These are phyloP conservation scores for Leccinum disarticulatum DNA, from an alignment of 768 basidiomycete genomes.

Conservation along the genomic window DNA sequence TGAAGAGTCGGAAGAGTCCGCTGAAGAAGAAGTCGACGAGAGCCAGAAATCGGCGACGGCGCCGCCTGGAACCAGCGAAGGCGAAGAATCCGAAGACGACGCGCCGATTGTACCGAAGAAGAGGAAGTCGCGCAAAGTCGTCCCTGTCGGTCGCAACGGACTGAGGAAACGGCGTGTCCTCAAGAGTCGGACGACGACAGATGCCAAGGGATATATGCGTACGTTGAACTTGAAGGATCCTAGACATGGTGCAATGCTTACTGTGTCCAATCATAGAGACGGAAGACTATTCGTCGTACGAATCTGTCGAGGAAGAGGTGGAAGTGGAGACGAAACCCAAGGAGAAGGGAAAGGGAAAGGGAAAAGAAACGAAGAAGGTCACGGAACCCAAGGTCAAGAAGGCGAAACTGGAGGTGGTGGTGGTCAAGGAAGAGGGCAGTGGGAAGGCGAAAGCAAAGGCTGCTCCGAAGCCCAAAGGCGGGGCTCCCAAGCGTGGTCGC, in stretches of 20 bases:
- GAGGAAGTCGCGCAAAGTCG: conserved; percentile 51
- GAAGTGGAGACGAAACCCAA: conserved; percentile 28
- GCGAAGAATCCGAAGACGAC: conserved; percentile 27
- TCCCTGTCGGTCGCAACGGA: conserved; percentile 79
- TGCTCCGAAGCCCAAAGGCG: conserved; percentile 17
- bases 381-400: conserved; percentile 16
- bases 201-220: conserved; percentile 77
- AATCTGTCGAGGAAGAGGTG: conserved; percentile 65
- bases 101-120: conserved; percentile 35
- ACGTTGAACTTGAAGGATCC: conserved; percentile 20
- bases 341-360: conserved; percentile 19
- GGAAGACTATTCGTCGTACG: conserved; percentile 80
- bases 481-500: conserved; percentile 26
- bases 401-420: conserved; percentile 9
- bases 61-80: conserved; percentile 29
- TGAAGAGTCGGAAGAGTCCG: conserved; percentile 28
- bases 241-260: background rate
- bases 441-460: conserved; percentile 22
- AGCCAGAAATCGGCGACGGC: conserved; percentile 34
- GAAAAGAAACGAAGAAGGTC: conserved; percentile 22
- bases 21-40: conserved; percentile 27
- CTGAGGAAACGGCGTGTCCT: conserved; percentile 68
- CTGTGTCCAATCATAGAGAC: conserved; percentile 44
- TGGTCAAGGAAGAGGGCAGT: conserved; percentile 13
- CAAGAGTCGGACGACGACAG: conserved; percentile 54